Evolutionary conservation across 1,139 yeast species (phyloP), one percentile per base, ranked within the genome.

Genomic region (Protomyces inundatus): DNA sequence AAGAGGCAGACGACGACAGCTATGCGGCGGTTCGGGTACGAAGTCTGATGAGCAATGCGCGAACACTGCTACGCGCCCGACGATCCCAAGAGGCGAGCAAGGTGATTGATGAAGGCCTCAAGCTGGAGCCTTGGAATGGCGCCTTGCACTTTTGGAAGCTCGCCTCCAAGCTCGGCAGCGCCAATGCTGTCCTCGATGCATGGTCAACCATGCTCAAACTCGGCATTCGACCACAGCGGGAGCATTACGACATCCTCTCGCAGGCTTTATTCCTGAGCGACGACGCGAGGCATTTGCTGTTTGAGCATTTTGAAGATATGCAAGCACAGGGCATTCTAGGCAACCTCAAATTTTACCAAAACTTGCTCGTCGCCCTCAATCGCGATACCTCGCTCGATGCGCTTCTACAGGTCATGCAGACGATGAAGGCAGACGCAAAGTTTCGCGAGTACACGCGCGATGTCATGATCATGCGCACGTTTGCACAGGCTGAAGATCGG

Each of bases 211-310:
- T 58, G 62, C 33, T 39, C 12, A 34, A 52, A 9, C 34, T 58
- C 12, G 55, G 56, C 12, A 50, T 58, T 4, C 30, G 39, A 34
- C 53, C 53, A 33, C 39, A 7, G n/a, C 52, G 56, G 6, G 62
- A 58, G 52, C 62, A 58, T 36, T 58, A 58, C 48, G 62, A 58
- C 30, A 58, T 58, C 42, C 51, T 58, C 56, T 55, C 62, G 10
- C 53, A 52, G 42, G 62, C 62, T 10, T 52, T 58, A 14, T 42
- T 32, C 16, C 39, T 55, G 45, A 42, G 48, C 9, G 48, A 42
- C 9, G 46, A 53, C 30, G 51, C 62, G 34, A 46, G 56, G 36
- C 62, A 58, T 34, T 6, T 58, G 30, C 35, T 52, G 4, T 4
- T 52, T 14, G 56, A 52, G 14, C 36, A 51, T 4, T 58, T 46